Percentiles rank a stretch among this genome's conserved stretches.
These are phyloP conservation scores for Sugiyamaella sp. DNA, from an alignment of 1,139 yeast species.

Conservation along the genomic window DNA sequence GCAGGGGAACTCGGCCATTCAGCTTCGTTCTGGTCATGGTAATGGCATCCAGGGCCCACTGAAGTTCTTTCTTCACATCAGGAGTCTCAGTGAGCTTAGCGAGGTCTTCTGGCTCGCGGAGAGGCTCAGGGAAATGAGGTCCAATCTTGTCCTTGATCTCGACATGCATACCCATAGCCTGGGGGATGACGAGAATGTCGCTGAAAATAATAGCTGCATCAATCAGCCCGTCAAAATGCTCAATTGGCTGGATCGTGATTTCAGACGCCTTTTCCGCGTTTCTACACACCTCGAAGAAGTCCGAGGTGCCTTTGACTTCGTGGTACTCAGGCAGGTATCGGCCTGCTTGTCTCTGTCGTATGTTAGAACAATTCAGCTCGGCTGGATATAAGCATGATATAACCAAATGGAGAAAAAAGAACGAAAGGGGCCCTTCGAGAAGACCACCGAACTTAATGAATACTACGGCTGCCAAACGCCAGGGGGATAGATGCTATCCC, in stretches of 20 bases:
- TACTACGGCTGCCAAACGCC: too few relatives aligned
- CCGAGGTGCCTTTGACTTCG: conserved; percentile 80
- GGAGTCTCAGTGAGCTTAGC: conserved; percentile 56
- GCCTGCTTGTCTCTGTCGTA: conserved; percentile 73
- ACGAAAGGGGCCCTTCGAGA: too few relatives aligned
- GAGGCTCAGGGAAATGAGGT: conserved; percentile 88
- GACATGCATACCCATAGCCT: conserved; percentile 96
- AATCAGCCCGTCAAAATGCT: conserved; percentile 81
- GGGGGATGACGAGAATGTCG: conserved; percentile 95
- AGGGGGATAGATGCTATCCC: too few relatives aligned
- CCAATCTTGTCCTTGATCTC: conserved; percentile 95
- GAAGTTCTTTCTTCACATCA: conserved; percentile 75
- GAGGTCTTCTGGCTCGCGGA: conserved; percentile 73
- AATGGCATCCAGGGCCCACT: conserved; percentile 93
- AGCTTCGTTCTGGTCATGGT: conserved; percentile 82
- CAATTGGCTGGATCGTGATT: conserved; percentile 94
- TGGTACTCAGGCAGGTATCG: conserved; percentile 74
- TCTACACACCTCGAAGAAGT: conserved; percentile 90
- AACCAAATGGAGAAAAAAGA: too few relatives aligned
- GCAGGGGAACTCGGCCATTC: conserved; percentile 86
- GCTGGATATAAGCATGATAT: too few relatives aligned
- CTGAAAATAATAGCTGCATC: conserved; percentile 97
- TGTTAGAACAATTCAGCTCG: too few relatives aligned
- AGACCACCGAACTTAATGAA: too few relatives aligned
- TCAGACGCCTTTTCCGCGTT: conserved; percentile 92